phyloP scores from a whole-genome alignment of 2,329 filamentous ascomycete species.

The Colletotrichum lini region DNA sequence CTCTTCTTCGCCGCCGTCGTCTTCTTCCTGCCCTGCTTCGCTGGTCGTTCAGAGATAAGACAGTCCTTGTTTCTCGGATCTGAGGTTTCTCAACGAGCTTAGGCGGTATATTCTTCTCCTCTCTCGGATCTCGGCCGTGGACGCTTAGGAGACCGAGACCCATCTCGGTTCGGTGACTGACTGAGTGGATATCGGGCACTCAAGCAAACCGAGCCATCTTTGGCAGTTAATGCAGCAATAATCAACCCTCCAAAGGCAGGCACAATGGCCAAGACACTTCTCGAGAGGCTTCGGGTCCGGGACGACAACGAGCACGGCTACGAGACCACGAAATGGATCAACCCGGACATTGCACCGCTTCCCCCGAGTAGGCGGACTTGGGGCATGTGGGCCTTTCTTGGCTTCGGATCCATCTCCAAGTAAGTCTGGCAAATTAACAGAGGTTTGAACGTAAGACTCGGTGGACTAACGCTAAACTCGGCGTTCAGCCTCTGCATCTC shows the following conservation, averaged over 20 bases:
- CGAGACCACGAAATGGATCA: constrained; percentile 64
- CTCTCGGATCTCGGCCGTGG: too few relatives aligned
- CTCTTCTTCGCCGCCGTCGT: neutral
- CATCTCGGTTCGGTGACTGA: neutral
- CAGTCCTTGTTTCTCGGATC: neutral
- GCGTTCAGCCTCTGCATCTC: constrained; percentile 41
- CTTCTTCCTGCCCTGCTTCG: neutral
- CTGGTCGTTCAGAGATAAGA: neutral
- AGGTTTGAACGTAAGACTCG: neutral
- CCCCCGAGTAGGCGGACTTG: constrained; percentile 62
- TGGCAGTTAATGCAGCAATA: too few relatives aligned
- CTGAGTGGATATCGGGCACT: neutral
- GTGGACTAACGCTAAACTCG: neutral
- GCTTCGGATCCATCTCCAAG: constrained; percentile 44
- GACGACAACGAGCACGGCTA: constrained; percentile 42
- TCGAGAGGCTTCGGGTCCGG: constrained; percentile 36
- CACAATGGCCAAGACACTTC: constrained; percentile 26
- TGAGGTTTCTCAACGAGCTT: neutral
- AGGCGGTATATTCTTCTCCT: neutral
- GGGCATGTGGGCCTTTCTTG: constrained; percentile 48
- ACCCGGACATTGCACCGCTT: constrained; percentile 58
- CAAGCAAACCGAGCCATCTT: neutral
- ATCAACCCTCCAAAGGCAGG: neutral
- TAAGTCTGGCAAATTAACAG: neutral
- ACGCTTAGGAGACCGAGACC: neutral